A percentile compares a stretch with the other conserved stretches of the same genome.
Conservation (phyloP, 2,329 filamentous ascomycete genomes). For the Atkinsonella texensis region DNA sequence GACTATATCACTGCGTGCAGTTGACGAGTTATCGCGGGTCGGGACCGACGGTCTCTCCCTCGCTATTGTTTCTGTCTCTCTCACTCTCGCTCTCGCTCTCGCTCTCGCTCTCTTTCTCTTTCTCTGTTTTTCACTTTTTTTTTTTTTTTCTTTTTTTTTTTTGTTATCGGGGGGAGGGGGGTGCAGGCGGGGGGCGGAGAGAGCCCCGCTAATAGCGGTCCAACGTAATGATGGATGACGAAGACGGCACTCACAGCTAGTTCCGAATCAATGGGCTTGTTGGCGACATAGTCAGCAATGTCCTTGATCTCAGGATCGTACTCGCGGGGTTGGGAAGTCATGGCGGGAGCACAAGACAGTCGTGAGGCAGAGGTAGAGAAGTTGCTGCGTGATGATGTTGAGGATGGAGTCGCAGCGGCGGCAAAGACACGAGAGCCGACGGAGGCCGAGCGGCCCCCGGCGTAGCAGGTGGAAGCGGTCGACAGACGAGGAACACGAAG, state of each 20-base stretch:
- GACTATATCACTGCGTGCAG: too few species aligned
- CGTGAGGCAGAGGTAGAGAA: slow-evolving; percentile 39
- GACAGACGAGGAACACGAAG: slow-evolving; percentile 31
- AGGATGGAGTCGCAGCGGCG: slow-evolving; percentile 17
- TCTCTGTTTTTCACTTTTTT: too few species aligned
- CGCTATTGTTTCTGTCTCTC: background rate
- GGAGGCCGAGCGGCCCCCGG: slow-evolving; percentile 12
- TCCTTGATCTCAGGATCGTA: slow-evolving; percentile 92
- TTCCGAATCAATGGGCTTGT: slow-evolving; percentile 80
- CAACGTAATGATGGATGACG: background rate
- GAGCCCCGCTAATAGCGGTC: background rate
- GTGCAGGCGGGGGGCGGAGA: background rate
- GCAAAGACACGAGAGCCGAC: slow-evolving; percentile 16
- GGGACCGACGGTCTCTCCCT: background rate
- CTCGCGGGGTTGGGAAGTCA: slow-evolving; percentile 40
- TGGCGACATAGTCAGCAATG: slow-evolving; percentile 90
- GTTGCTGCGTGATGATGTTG: slow-evolving; percentile 17
- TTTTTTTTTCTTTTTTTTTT: too few species aligned
- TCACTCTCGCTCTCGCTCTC: too few species aligned
- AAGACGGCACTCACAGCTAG: slow-evolving; percentile 59
- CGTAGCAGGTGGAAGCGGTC: background rate
- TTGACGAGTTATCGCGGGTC: too few species aligned
- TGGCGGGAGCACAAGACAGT: slow-evolving; percentile 36
- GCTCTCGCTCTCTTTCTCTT: too few species aligned
- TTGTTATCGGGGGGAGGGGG: too few species aligned